These are phyloP conservation scores for Aureobasidium melanogenum DNA, from an alignment of 2,329 filamentous ascomycete genomes.

Conservation along the genomic window DNA sequence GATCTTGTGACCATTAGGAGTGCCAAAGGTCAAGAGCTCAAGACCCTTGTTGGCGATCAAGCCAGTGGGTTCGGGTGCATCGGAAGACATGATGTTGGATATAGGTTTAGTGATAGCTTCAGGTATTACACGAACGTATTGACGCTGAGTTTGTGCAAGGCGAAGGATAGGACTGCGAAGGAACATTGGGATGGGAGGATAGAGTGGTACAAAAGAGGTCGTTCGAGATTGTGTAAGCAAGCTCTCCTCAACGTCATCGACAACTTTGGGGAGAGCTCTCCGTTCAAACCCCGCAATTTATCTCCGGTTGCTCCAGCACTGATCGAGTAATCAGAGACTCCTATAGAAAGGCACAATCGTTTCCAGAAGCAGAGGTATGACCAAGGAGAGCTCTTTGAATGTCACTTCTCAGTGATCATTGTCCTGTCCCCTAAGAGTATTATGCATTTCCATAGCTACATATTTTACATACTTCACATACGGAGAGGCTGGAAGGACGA, in stretches of 20 bases:
- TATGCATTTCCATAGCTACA: neutral
- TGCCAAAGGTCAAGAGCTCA: conserved; percentile 52
- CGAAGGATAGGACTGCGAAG: conserved; percentile 6
- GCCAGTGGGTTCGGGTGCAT: conserved; percentile 37
- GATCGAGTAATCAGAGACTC: neutral
- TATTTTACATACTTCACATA: neutral
- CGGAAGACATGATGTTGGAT: conserved; percentile 6
- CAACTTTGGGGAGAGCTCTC: neutral
- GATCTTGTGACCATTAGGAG: conserved; percentile 42
- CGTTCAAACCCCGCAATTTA: neutral
- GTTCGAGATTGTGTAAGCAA: conserved; percentile 2
- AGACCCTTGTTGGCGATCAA: conserved; percentile 55
- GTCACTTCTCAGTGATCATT: too few relatives aligned
- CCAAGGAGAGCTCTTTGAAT: too few relatives aligned
- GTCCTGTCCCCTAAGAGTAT: too few relatives aligned
- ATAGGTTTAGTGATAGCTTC: conserved; percentile 1
- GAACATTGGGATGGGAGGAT: neutral
- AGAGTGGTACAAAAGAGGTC: neutral
- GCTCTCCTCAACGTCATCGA: neutral
- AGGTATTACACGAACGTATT: conserved; percentile 7
- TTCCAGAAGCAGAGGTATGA: too few relatives aligned
- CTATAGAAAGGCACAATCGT: neutral
- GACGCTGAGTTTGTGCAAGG: neutral
- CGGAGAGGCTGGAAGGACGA: too few relatives aligned
- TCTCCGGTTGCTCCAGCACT: neutral